These are phyloP conservation scores for Mycena chlorophos DNA, from an alignment of 768 basidiomycete species.

Conservation along the genomic window DNA sequence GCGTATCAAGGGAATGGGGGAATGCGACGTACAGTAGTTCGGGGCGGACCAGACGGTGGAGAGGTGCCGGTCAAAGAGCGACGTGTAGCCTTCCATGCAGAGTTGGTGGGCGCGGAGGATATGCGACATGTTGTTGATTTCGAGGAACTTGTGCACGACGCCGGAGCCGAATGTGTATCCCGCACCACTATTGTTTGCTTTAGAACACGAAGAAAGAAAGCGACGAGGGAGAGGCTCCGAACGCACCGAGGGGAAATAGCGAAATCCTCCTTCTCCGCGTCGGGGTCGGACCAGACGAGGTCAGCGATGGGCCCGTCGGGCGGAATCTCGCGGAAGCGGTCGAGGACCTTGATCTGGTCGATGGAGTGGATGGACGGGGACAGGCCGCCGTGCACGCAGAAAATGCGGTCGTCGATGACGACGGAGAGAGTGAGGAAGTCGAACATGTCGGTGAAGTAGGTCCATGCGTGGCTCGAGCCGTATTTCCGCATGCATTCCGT, in stretches of 20 bases:
- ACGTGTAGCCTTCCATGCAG: constrained; percentile 99
- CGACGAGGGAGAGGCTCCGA: constrained; percentile 15
- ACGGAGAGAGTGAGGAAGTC: constrained; percentile 97
- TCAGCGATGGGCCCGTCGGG: constrained; percentile 99
- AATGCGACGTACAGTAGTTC: constrained; percentile 71
- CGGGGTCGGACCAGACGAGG: constrained; percentile 99
- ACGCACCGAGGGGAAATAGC: constrained; percentile 94
- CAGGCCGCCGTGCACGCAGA: constrained; percentile 97
- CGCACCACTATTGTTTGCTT: constrained; percentile 68
- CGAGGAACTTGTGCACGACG: constrained; percentile 96
- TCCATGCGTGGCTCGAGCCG: constrained; percentile 94
- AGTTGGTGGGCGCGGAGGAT: constrained; percentile 98
- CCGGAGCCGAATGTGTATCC: constrained; percentile 99
- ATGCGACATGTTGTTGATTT: constrained; percentile 94
- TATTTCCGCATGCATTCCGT: constrained; percentile 98
- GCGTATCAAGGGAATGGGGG: neutral
- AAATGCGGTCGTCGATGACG: constrained; percentile 98
- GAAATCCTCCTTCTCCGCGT: constrained; percentile 98
- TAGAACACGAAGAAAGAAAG: constrained; percentile 21
- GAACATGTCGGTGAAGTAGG: constrained; percentile 99
- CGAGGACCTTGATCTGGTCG: constrained; percentile 99
- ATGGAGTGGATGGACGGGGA: constrained; percentile 98
- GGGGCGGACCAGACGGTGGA: constrained; percentile 99
- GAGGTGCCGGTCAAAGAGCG: constrained; percentile 92
- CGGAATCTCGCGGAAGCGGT: constrained; percentile 98